These are phyloP conservation scores for Globisporangium nunn DNA, from an alignment of 352 stramenopile genomes.

Conservation along the genomic window DNA sequence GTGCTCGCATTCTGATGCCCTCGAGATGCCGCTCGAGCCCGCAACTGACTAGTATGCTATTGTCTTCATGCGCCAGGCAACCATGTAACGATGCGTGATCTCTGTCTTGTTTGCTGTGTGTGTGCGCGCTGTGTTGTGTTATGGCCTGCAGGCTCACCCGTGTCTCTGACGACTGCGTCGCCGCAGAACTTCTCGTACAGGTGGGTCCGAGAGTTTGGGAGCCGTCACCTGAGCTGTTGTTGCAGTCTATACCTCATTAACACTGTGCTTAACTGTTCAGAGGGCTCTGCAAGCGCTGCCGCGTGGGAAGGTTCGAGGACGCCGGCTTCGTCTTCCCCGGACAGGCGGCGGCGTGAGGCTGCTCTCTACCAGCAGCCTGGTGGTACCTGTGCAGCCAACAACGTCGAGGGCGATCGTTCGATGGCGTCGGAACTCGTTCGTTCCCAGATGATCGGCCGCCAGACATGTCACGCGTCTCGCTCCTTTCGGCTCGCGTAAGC, in stretches of 20 bases:
- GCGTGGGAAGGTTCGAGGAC: conserved; percentile 48
- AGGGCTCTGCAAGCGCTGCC: conserved; percentile 48
- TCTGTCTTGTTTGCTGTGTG: conserved; percentile 1
- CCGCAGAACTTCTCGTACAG: conserved; percentile 68
- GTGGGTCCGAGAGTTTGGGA: conserved; percentile 3
- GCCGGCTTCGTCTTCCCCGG: conserved; percentile 43
- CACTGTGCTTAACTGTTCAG: too few relatives aligned
- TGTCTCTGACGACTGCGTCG: background rate
- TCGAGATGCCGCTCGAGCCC: too few relatives aligned
- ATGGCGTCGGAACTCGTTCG: background rate
- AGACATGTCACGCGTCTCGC: background rate
- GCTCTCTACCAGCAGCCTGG: background rate
- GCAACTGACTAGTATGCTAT: conserved; percentile 4
- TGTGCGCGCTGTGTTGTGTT: background rate
- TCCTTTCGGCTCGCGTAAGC: background rate
- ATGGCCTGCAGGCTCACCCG: background rate
- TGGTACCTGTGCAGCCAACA: background rate
- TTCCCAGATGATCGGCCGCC: background rate
- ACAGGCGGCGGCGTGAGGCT: conserved; percentile 8
- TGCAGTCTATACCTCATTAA: too few relatives aligned
- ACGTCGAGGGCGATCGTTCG: background rate
- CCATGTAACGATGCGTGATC: conserved; percentile 28
- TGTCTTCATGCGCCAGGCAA: conserved; percentile 24
- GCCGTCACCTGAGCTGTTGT: too few relatives aligned
- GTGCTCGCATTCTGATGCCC: background rate